Conservation (phyloP, 1,284 basidiomycete genomes). For the Wolfiporia cocos region DNA sequence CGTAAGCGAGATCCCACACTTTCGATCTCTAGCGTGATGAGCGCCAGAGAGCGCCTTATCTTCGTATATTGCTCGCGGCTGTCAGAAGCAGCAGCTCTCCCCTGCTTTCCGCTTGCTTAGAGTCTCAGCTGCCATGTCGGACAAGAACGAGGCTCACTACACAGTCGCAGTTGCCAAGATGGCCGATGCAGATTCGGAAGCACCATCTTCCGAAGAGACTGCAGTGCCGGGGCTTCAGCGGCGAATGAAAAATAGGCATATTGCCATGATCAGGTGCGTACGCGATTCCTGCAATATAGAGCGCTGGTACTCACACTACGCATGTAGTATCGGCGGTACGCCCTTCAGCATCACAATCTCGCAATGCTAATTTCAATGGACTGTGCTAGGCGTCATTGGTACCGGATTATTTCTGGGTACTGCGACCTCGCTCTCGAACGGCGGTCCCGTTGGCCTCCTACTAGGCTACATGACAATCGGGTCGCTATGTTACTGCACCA, state of each 20-base stretch:
- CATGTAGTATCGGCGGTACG: slow-evolving; percentile 30
- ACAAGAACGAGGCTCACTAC: no score
- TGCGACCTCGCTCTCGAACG: slow-evolving; percentile 43
- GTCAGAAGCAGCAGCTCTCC: no score
- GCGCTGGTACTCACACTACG: not conserved
- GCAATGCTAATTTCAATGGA: not conserved
- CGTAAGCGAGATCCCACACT: no score
- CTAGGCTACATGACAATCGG: slow-evolving; percentile 60
- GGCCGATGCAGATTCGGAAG: no score
- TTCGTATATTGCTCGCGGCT: no score
- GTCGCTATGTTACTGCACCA: slow-evolving; percentile 47
- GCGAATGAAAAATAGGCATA: slow-evolving; percentile 24
- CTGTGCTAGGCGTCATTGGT: slow-evolving; percentile 61
- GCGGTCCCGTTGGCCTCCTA: slow-evolving; percentile 56
- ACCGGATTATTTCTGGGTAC: slow-evolving; percentile 69
- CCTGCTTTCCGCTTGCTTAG: no score
- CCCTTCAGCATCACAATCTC: not conserved
- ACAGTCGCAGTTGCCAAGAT: no score
- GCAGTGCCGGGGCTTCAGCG: slow-evolving; percentile 13
- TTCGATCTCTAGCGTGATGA: no score
- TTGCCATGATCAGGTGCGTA: slow-evolving; percentile 22
- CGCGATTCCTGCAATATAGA: not conserved
- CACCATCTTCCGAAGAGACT: no score
- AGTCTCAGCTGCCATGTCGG: no score
- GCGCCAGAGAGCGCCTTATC: no score